Evolutionary conservation across 2,329 filamentous ascomycete genomes (phyloP), one percentile per base, ranked within the genome.

Genomic region (Colletotrichum siamense): DNA sequence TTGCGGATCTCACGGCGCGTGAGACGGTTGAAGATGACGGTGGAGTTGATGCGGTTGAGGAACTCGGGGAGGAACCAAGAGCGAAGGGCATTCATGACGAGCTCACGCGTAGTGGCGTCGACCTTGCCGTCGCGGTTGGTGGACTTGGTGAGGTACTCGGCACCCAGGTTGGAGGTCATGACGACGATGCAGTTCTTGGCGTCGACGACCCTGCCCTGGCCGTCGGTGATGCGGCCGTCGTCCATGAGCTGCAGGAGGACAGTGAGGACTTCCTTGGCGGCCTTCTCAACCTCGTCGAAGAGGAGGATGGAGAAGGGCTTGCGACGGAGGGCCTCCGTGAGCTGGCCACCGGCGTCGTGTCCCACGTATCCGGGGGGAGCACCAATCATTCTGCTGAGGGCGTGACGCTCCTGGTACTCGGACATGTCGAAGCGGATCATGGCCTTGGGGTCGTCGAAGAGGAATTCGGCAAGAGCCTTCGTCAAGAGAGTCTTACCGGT

Each of bases 371-470:
- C 97, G 6, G 97, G 97, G 24, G 97, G 97, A 24, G 97, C 96
- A 83, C 97, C 97, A 80, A 99, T 99, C 95, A 99, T 98, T 77
- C 97, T 93, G 84, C 95, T 98, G 16, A 99, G 91, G 1, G 96
- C 94, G 84, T 99, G 97, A 7, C 96, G 94, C 86, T 99, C 97
- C 86, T 99, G 98, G 85, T 99, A 99, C 86, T 99, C 97, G 7
- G 96, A 99, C 97, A 99, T 99, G 84, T 99, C 97, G 87, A 99
- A 98, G 52, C 97, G 94, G 81, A 99, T 98, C 97, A 99, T 99
- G 39, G 96, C 90, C 88, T 98, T 98, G 30, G 96, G 88, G 80
- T 99, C 97, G 83, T 99, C 97, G 87, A 99, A 99, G 32, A 99
- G 89, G 88, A 99, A 99, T 85, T 99, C 97, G 65, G 97, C 97